Evolutionary conservation across 257 asterid species (phyloP).

Genomic region (Hygrophila difformis): DNA sequence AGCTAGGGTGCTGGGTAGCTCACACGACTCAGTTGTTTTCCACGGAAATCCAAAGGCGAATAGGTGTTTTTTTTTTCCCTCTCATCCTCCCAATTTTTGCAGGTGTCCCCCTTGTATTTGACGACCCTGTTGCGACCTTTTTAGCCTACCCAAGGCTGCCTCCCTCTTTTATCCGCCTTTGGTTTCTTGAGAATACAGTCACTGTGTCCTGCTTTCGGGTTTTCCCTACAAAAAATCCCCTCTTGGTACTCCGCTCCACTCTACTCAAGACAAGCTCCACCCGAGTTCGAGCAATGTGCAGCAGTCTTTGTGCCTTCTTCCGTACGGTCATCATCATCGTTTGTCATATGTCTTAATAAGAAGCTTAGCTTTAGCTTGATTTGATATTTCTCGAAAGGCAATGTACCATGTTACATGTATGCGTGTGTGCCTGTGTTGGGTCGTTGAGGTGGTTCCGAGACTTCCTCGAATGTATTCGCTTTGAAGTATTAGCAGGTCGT

Average conservation of each 20-base stretch:
- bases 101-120: slow-evolving; percentile 34
- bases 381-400: too few species aligned
- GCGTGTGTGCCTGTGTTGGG: too few species aligned
- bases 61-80: slow-evolving; percentile 21
- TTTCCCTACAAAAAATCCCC: too few species aligned
- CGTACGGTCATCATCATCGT: too few species aligned
- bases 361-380: too few species aligned
- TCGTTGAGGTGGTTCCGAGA: too few species aligned
- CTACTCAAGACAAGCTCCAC: not conserved
- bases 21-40: slow-evolving; percentile 45
- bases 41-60: slow-evolving; percentile 31
- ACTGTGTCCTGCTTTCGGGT: slow-evolving; percentile 16
- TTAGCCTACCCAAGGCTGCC: slow-evolving; percentile 22
- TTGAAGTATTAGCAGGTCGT: too few species aligned
- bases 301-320: too few species aligned
- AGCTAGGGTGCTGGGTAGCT: slow-evolving; percentile 14
- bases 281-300: slow-evolving; percentile 9
- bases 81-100: slow-evolving; percentile 36
- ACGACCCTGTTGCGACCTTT: slow-evolving; percentile 39
- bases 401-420: too few species aligned
- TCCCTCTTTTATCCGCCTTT: slow-evolving; percentile 26
- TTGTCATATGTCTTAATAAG: too few species aligned
- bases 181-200: slow-evolving; percentile 32
- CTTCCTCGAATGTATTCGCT: too few species aligned
- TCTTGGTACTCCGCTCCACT: slow-evolving; percentile 9